Conservation (phyloP, 352 stramenopile species). For the Pythium monospermum region DNA sequence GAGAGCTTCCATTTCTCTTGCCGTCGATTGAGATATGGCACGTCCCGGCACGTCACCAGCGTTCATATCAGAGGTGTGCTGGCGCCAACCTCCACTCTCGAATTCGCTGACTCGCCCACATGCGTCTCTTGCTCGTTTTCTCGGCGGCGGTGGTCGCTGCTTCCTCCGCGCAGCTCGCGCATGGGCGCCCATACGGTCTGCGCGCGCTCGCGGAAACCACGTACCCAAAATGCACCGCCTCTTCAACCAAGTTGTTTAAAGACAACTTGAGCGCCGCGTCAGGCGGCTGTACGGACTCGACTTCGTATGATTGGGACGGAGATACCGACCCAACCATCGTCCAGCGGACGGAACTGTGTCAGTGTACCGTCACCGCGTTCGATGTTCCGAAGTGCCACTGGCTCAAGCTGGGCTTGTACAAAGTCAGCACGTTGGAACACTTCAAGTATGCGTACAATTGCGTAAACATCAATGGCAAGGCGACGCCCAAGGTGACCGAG, state of each 20-base stretch:
- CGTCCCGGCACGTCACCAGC: too few species aligned
- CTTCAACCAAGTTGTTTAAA: slow-evolving; percentile 6
- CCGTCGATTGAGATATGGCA: too few species aligned
- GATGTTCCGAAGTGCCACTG: slow-evolving; percentile 9
- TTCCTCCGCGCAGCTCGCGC: not conserved
- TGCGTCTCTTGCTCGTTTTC: slow-evolving; percentile 5
- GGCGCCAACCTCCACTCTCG: too few species aligned
- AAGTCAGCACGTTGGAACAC: slow-evolving; percentile 1
- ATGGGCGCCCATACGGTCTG: too few species aligned
- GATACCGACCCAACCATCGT: not conserved
- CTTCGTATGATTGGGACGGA: slow-evolving; percentile 1
- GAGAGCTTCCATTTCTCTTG: too few species aligned
- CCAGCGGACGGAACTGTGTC: slow-evolving; percentile 3
- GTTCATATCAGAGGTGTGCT: too few species aligned
- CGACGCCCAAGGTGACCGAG: slow-evolving; percentile 3
- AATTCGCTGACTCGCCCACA: slow-evolving; percentile 1
- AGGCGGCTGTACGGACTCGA: slow-evolving; percentile 3
- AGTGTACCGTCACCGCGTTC: slow-evolving; percentile 4
- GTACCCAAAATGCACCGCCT: not conserved
- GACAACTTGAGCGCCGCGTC: slow-evolving; percentile 10
- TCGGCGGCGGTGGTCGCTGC: not conserved
- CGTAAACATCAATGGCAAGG: not conserved
- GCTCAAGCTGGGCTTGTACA: slow-evolving; percentile 3
- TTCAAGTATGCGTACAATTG: slow-evolving; percentile 13
- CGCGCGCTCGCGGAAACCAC: not conserved